These are phyloP conservation scores for Erigeron canadensis DNA, from an alignment of 129 eudicot genomes.

Conservation along the genomic window DNA sequence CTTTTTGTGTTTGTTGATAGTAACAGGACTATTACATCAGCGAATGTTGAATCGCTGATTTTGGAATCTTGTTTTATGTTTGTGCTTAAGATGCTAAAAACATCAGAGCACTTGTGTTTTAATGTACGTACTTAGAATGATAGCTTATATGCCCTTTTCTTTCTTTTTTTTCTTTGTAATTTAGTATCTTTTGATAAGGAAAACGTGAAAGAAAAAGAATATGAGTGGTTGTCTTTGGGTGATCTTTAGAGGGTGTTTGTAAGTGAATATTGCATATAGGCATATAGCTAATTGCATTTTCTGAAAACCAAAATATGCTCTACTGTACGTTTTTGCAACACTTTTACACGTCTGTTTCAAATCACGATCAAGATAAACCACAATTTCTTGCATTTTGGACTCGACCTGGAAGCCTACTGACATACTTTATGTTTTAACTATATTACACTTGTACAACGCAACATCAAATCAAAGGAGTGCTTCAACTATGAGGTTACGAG, in stretches of 20 bases:
- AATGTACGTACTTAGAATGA: neutral
- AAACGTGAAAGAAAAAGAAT: slow-evolving; percentile 17
- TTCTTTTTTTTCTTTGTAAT: no score
- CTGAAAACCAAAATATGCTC: no score
- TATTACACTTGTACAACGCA: neutral
- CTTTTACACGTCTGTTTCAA: neutral
- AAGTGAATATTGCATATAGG: no score
- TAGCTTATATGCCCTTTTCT: neutral
- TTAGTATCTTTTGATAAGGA: neutral
- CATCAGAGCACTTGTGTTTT: neutral
- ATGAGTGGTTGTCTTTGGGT: slow-evolving; percentile 9
- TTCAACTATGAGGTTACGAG: neutral
- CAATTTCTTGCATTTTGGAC: slow-evolving; percentile 11
- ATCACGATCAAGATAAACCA: slow-evolving; percentile 5
- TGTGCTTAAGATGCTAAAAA: neutral
- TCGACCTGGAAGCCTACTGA: neutral
- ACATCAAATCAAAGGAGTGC: neutral
- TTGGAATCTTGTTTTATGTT: neutral
- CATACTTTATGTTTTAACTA: no score
- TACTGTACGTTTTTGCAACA: neutral
- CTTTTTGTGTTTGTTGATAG: neutral
- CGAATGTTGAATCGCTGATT: neutral
- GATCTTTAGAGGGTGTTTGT: neutral
- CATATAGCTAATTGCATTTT: no score
- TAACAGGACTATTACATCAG: neutral